Percentiles rank a stretch among this genome's conserved stretches.
These are phyloP conservation scores for Dipteronia dyeriana DNA, from an alignment of 345 rosid genomes.

Conservation along the genomic window DNA sequence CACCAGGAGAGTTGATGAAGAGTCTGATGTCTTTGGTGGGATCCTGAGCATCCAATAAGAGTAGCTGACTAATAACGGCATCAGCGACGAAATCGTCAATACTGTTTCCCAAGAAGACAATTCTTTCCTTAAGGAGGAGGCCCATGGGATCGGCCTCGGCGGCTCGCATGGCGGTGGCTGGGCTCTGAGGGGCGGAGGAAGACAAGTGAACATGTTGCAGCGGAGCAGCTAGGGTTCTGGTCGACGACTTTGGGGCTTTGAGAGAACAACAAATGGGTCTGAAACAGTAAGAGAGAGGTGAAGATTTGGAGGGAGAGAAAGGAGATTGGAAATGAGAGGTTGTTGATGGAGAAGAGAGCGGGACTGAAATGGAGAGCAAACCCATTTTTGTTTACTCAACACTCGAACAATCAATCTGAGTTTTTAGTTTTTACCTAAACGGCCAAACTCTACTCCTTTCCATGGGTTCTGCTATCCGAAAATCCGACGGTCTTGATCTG, in stretches of 20 bases:
- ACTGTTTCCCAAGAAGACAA: slow-evolving; percentile 70
- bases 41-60: slow-evolving; percentile 91
- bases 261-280: slow-evolving; percentile 29
- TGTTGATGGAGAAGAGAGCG: slow-evolving; percentile 43
- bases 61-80: slow-evolving; percentile 77
- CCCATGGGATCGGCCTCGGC: slow-evolving; percentile 89
- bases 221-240: slow-evolving; percentile 33
- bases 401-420: too few species aligned
- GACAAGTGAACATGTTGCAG: slow-evolving; percentile 9
- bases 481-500: too few species aligned
- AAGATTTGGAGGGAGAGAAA: slow-evolving; percentile 24
- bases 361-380: slow-evolving; percentile 26
- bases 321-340: slow-evolving; percentile 34
- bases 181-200: slow-evolving; percentile 54
- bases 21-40: slow-evolving; percentile 86
- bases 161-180: slow-evolving; percentile 64
- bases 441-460: too few species aligned
- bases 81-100: slow-evolving; percentile 92
- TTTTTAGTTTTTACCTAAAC: too few species aligned
- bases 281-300: slow-evolving; percentile 26
- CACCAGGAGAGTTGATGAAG: slow-evolving; percentile 83
- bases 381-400: slow-evolving; percentile 29
- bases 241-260: slow-evolving; percentile 32
- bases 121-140: slow-evolving; percentile 78
- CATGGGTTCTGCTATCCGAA: too few species aligned